Evolutionary conservation across 257 asterid species (phyloP).

Genomic region (Henckelia pumila): DNA sequence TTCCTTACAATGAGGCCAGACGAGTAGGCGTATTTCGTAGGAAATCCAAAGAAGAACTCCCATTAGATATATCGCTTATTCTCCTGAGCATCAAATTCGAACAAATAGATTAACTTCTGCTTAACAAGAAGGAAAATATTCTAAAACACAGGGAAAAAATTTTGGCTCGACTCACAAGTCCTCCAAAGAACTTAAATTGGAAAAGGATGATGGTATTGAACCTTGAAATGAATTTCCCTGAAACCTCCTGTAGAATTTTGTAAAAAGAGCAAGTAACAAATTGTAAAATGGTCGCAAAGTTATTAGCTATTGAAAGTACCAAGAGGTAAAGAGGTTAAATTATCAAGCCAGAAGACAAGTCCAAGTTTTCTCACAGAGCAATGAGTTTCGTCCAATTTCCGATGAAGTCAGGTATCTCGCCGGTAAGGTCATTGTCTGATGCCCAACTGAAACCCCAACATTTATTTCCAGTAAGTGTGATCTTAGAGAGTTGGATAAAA

Average conservation of each 20-base stretch:
- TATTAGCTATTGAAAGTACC: neutral
- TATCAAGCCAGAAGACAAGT: neutral
- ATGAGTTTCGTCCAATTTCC: constrained; percentile 54
- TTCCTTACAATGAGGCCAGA: constrained; percentile 60
- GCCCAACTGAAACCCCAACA: constrained; percentile 50
- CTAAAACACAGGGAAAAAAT: constrained; percentile 7
- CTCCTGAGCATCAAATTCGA: constrained; percentile 45
- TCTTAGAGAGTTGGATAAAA: constrained; percentile 7
- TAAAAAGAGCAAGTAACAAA: constrained; percentile 14
- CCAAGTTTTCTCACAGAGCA: constrained; percentile 44
- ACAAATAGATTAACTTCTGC: constrained; percentile 24
- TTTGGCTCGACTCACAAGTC: constrained; percentile 50
- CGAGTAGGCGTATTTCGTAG: constrained; percentile 44
- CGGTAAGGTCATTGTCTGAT: constrained; percentile 60
- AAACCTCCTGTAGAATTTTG: constrained; percentile 49
- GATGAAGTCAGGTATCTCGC: constrained; percentile 63
- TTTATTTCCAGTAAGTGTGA: constrained; percentile 19
- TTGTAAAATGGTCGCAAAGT: constrained; percentile 3
- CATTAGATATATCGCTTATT: constrained; percentile 71
- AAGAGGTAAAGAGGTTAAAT: neutral
- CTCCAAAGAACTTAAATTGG: constrained; percentile 54
- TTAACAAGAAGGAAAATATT: neutral
- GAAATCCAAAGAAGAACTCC: constrained; percentile 67
- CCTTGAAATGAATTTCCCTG: constrained; percentile 84
- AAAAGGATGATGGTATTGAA: constrained; percentile 61